Conservation (phyloP, 306 rosid species). For the Lotus japonicus region DNA sequence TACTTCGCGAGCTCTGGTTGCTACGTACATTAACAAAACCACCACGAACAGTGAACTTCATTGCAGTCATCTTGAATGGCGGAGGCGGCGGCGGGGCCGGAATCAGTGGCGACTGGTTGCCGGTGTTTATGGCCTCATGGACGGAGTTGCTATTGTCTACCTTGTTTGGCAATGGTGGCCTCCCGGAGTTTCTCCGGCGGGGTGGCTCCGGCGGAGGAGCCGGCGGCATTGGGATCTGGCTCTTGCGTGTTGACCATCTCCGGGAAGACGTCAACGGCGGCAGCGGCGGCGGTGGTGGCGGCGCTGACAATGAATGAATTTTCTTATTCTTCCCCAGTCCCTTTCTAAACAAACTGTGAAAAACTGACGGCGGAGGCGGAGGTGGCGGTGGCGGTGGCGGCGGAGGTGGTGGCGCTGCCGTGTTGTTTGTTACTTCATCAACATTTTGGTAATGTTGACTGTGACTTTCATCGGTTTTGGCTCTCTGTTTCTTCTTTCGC, state of each 20-base stretch:
- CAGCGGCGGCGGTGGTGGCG: slow-evolving; percentile 45
- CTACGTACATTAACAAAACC: slow-evolving; percentile 52
- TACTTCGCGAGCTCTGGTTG: slow-evolving; percentile 55
- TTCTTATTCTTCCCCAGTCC: slow-evolving; percentile 50
- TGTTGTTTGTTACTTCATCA: slow-evolving; percentile 12
- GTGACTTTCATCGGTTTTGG: slow-evolving; percentile 4
- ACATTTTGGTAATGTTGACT: slow-evolving; percentile 17
- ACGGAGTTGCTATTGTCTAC: neutral
- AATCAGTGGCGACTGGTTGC: slow-evolving; percentile 47
- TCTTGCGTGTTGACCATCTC: slow-evolving; percentile 32
- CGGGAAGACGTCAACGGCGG: slow-evolving; percentile 29
- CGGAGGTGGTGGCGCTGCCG: slow-evolving; percentile 30
- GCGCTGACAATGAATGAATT: slow-evolving; percentile 46
- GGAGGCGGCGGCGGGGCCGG: slow-evolving; percentile 63
- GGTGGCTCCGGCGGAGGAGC: slow-evolving; percentile 18
- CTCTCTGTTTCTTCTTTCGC: slow-evolving; percentile 48
- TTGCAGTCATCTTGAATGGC: slow-evolving; percentile 46
- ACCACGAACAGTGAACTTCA: slow-evolving; percentile 40
- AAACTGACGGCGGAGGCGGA: slow-evolving; percentile 55
- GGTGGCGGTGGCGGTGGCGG: slow-evolving; percentile 65
- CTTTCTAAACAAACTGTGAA: slow-evolving; percentile 59
- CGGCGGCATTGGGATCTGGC: slow-evolving; percentile 27
- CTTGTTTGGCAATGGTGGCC: slow-evolving; percentile 63
- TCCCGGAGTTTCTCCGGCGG: slow-evolving; percentile 6
- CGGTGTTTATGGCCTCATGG: slow-evolving; percentile 24